Conservation (phyloP, 257 asterid species). For the Przewalskia tangutica region DNA sequence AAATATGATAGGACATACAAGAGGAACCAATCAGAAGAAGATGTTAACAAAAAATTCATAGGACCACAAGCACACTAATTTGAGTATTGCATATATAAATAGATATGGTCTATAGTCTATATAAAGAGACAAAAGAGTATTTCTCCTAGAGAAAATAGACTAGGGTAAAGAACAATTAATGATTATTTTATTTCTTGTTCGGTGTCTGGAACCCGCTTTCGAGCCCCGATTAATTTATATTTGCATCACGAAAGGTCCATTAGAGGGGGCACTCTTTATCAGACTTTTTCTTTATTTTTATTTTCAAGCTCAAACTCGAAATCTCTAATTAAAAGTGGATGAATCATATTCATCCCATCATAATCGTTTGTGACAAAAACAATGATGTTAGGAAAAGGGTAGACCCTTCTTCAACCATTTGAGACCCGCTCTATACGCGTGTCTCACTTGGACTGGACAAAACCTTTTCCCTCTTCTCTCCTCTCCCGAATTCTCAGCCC, state of each 20-base stretch:
- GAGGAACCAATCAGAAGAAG: not conserved
- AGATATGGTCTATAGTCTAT: not conserved
- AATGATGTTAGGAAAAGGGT: too few relatives aligned
- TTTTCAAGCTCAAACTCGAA: fast-evolving
- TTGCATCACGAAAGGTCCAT: not conserved
- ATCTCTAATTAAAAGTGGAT: not conserved
- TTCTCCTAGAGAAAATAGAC: not conserved
- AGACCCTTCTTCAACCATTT: too few relatives aligned
- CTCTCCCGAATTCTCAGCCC: too few relatives aligned
- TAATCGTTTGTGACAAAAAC: not conserved
- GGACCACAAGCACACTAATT: constrained; percentile 2
- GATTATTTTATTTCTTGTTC: not conserved
- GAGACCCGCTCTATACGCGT: too few relatives aligned
- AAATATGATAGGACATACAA: not conserved
- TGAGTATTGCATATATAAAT: not conserved
- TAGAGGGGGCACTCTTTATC: not conserved
- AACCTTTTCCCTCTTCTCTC: too few relatives aligned
- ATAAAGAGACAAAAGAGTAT: not conserved
- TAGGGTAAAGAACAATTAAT: not conserved
- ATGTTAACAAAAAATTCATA: not conserved
- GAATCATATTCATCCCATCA: not conserved
- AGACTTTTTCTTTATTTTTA: not conserved
- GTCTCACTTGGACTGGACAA: too few relatives aligned
- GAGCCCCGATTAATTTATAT: not conserved
- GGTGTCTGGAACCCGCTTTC: too few relatives aligned